Evolutionary conservation across 2,329 filamentous ascomycete genomes (phyloP).

Genomic region (Aspergillus pseudoglaucus): DNA sequence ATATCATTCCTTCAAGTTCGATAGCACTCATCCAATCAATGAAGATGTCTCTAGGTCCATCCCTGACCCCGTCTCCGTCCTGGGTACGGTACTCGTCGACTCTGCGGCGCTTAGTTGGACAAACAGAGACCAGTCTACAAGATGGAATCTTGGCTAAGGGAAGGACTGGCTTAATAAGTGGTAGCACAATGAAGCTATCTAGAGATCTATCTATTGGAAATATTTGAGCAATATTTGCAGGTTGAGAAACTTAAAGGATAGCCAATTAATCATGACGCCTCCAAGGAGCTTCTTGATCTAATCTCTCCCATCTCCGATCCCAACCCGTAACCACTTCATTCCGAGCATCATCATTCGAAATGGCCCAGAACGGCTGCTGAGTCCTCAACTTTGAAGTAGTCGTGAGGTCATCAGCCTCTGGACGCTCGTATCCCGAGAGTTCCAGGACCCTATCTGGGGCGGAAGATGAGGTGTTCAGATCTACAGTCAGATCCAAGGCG

Average conservation of each 20-base stretch:
- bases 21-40: too few species aligned
- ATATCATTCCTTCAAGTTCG: too few species aligned
- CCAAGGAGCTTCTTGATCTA: slow-evolving; percentile 25
- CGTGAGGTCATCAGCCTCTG: slow-evolving; percentile 25
- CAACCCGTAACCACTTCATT: slow-evolving; percentile 25
- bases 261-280: slow-evolving; percentile 16
- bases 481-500: slow-evolving; percentile 14
- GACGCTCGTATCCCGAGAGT: slow-evolving; percentile 41
- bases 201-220: too few species aligned
- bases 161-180: too few species aligned
- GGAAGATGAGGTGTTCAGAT: slow-evolving; percentile 5
- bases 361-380: slow-evolving; percentile 24
- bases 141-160: too few species aligned
- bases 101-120: too few species aligned
- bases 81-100: too few species aligned
- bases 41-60: too few species aligned
- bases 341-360: slow-evolving; percentile 13
- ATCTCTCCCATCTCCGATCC: slow-evolving; percentile 33
- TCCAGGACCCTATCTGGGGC: slow-evolving; percentile 22
- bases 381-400: slow-evolving; percentile 28
- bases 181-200: too few species aligned
- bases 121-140: too few species aligned
- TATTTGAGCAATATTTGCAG: too few species aligned
- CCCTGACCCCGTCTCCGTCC: too few species aligned
- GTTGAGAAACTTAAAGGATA: neutral